Evolutionary conservation across 352 stramenopile species (phyloP).

Genomic region (Globisporangium canariense): DNA sequence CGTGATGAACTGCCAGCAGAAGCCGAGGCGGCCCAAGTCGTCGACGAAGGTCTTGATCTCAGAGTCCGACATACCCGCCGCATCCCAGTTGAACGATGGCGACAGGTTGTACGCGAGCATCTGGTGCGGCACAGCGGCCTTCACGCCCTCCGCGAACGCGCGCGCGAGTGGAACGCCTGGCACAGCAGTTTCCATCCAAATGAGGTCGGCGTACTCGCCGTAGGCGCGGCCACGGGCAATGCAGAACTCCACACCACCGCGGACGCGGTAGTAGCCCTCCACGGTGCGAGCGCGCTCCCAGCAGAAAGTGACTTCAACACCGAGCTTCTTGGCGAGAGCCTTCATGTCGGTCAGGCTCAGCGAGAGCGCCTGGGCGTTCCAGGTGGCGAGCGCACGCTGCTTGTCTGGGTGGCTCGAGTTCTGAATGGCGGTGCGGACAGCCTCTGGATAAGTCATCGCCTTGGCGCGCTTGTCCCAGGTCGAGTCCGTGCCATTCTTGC

Average conservation of each 20-base stretch:
- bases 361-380: slow-evolving; percentile 77
- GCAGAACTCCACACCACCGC: slow-evolving; percentile 96
- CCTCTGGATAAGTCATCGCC: slow-evolving; percentile 96
- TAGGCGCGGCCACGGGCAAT: slow-evolving; percentile 95
- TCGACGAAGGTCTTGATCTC: slow-evolving; percentile 95
- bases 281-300: slow-evolving; percentile 95
- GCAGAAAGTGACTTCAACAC: slow-evolving; percentile 90
- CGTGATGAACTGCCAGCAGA: slow-evolving; percentile 99
- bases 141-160: slow-evolving; percentile 93
- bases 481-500: slow-evolving; percentile 51
- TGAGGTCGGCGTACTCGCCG: slow-evolving; percentile 93
- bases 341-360: slow-evolving; percentile 77
- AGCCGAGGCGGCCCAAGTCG: slow-evolving; percentile 94
- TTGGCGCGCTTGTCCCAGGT: slow-evolving; percentile 91
- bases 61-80: slow-evolving; percentile 92
- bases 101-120: slow-evolving; percentile 99
- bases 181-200: slow-evolving; percentile 98
- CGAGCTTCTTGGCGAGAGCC: slow-evolving; percentile 71
- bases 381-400: slow-evolving; percentile 60
- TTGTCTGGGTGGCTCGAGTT: slow-evolving; percentile 62
- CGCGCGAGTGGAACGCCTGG: slow-evolving; percentile 93
- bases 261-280: slow-evolving; percentile 97
- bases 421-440: slow-evolving; percentile 80
- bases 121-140: slow-evolving; percentile 90
- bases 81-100: slow-evolving; percentile 99